Conservation (phyloP, 2,329 filamentous ascomycete species). For the Dothiorella sarmentorum region DNA sequence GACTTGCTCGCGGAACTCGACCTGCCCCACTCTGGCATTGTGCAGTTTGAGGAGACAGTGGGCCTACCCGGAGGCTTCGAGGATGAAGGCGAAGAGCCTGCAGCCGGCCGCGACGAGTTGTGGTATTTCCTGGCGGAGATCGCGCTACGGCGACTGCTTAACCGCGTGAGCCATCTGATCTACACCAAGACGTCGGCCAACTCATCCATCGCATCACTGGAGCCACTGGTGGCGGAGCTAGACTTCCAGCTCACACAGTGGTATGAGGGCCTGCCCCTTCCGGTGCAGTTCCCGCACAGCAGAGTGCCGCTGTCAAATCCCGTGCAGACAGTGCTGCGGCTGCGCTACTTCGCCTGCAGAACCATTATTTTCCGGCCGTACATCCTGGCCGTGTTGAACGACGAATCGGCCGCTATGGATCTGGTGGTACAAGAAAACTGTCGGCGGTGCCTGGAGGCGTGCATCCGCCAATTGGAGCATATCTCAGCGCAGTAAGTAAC, state of each 20-base stretch:
- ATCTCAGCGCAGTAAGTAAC: slow-evolving; percentile 68
- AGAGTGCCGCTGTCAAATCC: slow-evolving; percentile 65
- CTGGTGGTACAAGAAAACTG: slow-evolving; percentile 72
- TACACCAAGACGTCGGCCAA: slow-evolving; percentile 64
- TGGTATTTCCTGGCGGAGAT: slow-evolving; percentile 88
- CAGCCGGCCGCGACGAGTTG: slow-evolving; percentile 69
- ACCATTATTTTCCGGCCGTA: slow-evolving; percentile 86
- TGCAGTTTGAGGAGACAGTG: slow-evolving; percentile 77
- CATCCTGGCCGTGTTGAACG: slow-evolving; percentile 74
- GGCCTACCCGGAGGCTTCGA: slow-evolving; percentile 76
- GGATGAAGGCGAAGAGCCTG: slow-evolving; percentile 57
- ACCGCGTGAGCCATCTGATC: slow-evolving; percentile 74
- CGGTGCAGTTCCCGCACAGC: slow-evolving; percentile 74
- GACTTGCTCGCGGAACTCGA: slow-evolving; percentile 77
- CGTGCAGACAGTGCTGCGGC: slow-evolving; percentile 72
- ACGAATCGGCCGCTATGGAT: slow-evolving; percentile 69
- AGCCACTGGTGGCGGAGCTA: slow-evolving; percentile 74
- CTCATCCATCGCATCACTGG: slow-evolving; percentile 68
- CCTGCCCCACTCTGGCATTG: slow-evolving; percentile 76
- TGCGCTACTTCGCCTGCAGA: slow-evolving; percentile 80
- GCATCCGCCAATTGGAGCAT: slow-evolving; percentile 74
- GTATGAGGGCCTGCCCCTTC: slow-evolving; percentile 73
- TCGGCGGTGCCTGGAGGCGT: slow-evolving; percentile 76
- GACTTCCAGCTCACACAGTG: slow-evolving; percentile 81
- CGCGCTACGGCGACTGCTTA: slow-evolving; percentile 70